Percentiles rank a stretch among this genome's conserved stretches.
Conservation (phyloP, 768 basidiomycete genomes). For the Sporobolomyces pararoseus region DNA sequence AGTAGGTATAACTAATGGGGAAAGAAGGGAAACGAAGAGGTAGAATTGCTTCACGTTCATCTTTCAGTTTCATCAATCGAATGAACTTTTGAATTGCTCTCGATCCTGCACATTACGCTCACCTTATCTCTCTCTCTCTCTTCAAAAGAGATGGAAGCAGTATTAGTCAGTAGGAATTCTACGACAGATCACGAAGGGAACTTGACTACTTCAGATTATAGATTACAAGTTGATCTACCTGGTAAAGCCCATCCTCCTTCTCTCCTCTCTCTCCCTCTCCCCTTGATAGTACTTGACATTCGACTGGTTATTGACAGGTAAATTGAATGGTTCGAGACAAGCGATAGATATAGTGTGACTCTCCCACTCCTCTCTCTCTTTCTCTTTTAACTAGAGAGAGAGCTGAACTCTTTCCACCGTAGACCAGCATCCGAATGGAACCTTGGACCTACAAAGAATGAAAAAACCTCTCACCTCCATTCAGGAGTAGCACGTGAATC, state of each 20-base stretch:
- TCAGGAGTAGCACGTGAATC: not conserved
- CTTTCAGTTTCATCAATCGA: no score
- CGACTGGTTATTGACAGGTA: not conserved
- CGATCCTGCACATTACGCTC: not conserved
- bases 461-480: not conserved
- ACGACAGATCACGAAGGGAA: not conserved
- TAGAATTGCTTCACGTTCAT: no score
- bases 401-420: not conserved
- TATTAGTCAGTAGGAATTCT: constrained; percentile 15
- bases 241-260: no score
- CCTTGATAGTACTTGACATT: not conserved
- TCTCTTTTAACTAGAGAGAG: no score
- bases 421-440: constrained; percentile 26
- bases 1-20: no score
- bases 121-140: not conserved
- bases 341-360: constrained; percentile 4
- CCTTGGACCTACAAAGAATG: no score
- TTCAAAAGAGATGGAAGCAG: constrained; percentile 17
- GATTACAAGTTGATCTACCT: constrained; percentile 26
- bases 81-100: no score
- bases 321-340: not conserved
- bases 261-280: not conserved
- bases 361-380: not conserved
- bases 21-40: no score
- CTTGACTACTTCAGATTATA: constrained; percentile 20